Percentiles rank a stretch among this genome's conserved stretches.
phyloP scores from a whole-genome alignment of 805 yeast species.

The Cyberlindnera petersonii region DNA sequence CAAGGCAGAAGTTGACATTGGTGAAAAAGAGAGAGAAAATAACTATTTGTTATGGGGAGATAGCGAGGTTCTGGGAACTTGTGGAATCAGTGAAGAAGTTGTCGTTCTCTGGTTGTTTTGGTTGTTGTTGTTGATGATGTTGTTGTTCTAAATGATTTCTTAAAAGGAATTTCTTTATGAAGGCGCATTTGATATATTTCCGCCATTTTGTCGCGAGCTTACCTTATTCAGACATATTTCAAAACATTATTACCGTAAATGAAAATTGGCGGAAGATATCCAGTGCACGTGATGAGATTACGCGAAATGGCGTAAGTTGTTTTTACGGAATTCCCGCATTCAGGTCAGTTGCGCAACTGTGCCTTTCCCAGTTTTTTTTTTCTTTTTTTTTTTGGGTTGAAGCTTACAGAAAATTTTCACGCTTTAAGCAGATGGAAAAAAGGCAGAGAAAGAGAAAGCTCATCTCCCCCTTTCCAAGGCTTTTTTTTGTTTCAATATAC shows the following conservation, averaged over 20 bases:
- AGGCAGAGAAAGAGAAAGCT: slow-evolving; percentile 4
- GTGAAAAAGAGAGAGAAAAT: not conserved
- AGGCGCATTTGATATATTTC: slow-evolving; percentile 3
- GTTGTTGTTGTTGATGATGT: not conserved
- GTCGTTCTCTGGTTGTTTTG: not conserved
- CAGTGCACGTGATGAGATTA: slow-evolving; percentile 9
- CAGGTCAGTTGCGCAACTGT: not conserved
- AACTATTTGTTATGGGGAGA: too few species aligned
- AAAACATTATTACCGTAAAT: not conserved
- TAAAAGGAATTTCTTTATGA: not conserved
- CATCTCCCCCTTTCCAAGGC: slow-evolving; percentile 4
- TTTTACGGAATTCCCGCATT: not conserved
- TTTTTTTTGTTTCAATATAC: too few species aligned
- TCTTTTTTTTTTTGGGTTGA: slow-evolving; percentile 1
- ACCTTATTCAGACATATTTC: slow-evolving; percentile 6
- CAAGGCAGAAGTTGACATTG: slow-evolving; percentile 10
- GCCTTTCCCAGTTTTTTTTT: slow-evolving; percentile 1
- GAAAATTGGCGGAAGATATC: not conserved
- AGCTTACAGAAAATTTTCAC: slow-evolving; percentile 17
- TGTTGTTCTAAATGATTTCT: not conserved
- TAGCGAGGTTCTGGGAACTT: too few species aligned
- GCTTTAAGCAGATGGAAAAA: not conserved
- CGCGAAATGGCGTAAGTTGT: slow-evolving; percentile 4
- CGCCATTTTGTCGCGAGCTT: slow-evolving; percentile 3
- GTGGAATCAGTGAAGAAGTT: not conserved